These are phyloP conservation scores for Fusarium falciforme DNA, from an alignment of 2,329 filamentous ascomycete species.

Conservation along the genomic window DNA sequence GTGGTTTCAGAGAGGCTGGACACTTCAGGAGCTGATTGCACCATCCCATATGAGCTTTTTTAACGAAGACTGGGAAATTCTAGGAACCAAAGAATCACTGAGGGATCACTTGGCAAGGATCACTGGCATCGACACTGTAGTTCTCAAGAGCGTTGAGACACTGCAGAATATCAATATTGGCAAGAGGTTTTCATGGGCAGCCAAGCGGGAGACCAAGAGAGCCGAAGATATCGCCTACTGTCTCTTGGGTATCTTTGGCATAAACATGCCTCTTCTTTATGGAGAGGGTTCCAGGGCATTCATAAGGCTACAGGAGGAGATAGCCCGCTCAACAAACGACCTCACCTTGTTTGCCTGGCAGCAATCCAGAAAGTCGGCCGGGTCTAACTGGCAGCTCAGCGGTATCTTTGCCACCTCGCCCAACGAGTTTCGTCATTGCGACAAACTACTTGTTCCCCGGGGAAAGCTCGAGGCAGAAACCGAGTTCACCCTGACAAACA, in stretches of 20 bases:
- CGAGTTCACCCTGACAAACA: background rate
- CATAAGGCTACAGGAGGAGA: background rate
- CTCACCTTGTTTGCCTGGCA: background rate
- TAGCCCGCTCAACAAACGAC: background rate
- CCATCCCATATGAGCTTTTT: background rate
- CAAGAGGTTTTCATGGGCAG: constrained; percentile 4
- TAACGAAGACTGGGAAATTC: background rate
- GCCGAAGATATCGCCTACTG: constrained; percentile 9
- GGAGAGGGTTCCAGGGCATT: background rate
- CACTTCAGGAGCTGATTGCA: background rate
- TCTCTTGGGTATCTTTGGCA: constrained; percentile 5
- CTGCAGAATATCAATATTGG: background rate
- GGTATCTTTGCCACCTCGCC: background rate
- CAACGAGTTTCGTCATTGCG: background rate
- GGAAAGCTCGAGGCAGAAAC: background rate
- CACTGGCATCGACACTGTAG: background rate
- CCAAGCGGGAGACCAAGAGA: background rate
- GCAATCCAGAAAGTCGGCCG: background rate
- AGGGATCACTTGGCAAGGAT: background rate
- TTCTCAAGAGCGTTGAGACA: background rate
- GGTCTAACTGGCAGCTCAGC: background rate
- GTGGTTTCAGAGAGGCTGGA: background rate
- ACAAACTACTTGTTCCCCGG: background rate
- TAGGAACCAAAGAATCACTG: background rate
- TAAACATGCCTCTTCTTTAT: constrained; percentile 7